Percentiles rank a stretch among this genome's conserved stretches.
phyloP scores from a whole-genome alignment of 2,329 filamentous ascomycete genomes.

The Colletotrichum destructivum region DNA sequence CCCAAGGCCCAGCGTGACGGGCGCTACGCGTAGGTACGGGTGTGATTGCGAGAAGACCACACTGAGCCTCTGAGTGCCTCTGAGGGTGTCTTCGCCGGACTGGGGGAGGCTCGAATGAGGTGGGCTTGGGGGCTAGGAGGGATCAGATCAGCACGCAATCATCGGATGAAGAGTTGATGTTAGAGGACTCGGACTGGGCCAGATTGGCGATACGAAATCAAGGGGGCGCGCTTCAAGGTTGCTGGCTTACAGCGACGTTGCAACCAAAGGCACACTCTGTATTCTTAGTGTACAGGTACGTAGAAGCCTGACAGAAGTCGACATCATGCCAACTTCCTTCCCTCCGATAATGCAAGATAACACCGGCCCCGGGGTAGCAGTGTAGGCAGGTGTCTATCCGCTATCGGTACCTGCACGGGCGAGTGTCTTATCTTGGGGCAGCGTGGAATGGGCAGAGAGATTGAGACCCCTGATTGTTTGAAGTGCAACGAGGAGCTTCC shows the following conservation, averaged over 20 bases:
- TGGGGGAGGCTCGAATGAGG: conserved; percentile 21
- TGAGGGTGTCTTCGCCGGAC: not conserved
- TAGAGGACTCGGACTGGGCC: conserved; percentile 23
- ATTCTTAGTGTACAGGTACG: no score
- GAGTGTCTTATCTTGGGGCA: conserved; percentile 26
- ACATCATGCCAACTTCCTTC: not conserved
- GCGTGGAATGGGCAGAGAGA: not conserved
- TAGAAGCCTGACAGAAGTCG: no score
- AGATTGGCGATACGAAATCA: conserved; percentile 18
- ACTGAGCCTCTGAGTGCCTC: conserved; percentile 8
- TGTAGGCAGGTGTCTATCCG: not conserved
- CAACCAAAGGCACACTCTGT: not conserved
- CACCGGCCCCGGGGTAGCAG: not conserved
- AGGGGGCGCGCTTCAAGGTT: conserved; percentile 17
- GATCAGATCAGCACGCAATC: conserved; percentile 29
- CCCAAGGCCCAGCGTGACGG: conserved; percentile 30
- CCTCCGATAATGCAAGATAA: conserved; percentile 26
- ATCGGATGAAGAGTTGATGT: conserved; percentile 38
- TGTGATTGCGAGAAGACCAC: conserved; percentile 1
- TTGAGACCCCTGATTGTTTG: not conserved
- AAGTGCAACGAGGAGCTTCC: not conserved
- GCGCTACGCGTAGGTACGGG: conserved; percentile 15
- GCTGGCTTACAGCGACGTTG: not conserved
- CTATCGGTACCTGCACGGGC: not conserved
- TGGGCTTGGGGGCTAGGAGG: conserved; percentile 18